These are phyloP conservation scores for Podospora australis DNA, from an alignment of 495 filamentous ascomycete genomes.

Conservation along the genomic window DNA sequence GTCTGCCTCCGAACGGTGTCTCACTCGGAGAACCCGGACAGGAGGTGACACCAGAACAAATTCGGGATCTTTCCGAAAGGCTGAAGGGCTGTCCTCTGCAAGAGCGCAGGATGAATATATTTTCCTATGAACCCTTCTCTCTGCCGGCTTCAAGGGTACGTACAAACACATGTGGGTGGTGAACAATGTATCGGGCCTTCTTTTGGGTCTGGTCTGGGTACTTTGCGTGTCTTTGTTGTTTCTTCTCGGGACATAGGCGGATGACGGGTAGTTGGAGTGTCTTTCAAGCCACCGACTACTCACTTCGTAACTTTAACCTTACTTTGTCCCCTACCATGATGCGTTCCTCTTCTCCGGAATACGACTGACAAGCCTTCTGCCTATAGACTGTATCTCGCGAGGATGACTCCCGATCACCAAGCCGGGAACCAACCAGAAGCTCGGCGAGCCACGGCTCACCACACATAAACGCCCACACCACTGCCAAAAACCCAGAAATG, in stretches of 20 bases:
- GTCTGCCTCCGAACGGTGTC: conserved; percentile 10
- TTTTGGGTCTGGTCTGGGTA: not conserved
- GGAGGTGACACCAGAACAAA: conserved; percentile 49
- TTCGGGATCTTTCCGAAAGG: conserved; percentile 64
- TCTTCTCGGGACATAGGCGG: too few species aligned
- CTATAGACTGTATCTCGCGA: conserved; percentile 40
- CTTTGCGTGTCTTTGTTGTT: conserved; percentile 3
- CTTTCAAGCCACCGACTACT: conserved; percentile 1
- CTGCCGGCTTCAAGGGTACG: conserved; percentile 80
- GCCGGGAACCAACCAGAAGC: conserved; percentile 28
- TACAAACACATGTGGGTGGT: conserved; percentile 14
- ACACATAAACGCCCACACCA: conserved; percentile 32
- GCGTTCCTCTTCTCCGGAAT: not conserved
- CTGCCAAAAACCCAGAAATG: conserved; percentile 48
- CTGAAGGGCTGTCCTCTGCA: conserved; percentile 71
- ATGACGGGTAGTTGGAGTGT: too few species aligned
- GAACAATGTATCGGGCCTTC: not conserved
- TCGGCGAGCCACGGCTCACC: conserved; percentile 39
- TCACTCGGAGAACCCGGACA: conserved; percentile 26
- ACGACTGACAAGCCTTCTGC: conserved; percentile 3
- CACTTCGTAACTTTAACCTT: too few species aligned
- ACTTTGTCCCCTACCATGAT: not conserved
- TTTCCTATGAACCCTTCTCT: conserved; percentile 80
- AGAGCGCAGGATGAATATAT: conserved; percentile 73
- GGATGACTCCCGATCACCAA: conserved; percentile 30